These are phyloP conservation scores for Tulasnella sp. DNA, from an alignment of 768 basidiomycete genomes.

Conservation along the genomic window DNA sequence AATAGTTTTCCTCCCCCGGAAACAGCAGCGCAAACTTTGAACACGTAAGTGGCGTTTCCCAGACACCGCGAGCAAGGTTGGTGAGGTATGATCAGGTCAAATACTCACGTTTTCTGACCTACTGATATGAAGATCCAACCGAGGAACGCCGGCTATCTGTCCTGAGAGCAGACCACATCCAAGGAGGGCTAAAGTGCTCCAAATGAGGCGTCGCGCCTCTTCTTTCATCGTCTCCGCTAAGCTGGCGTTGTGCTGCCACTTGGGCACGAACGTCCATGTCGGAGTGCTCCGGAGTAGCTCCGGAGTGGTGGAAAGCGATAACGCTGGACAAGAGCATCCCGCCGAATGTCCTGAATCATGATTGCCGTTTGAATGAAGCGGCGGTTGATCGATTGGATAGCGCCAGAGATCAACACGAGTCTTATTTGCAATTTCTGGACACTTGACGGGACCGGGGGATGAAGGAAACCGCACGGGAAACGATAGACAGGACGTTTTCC, in stretches of 20 bases:
- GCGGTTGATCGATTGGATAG: no score
- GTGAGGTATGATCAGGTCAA: not conserved
- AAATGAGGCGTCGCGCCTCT: constrained; percentile 16
- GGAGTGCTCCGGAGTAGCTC: not conserved
- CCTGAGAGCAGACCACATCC: not conserved
- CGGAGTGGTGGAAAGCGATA: not conserved
- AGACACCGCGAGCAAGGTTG: no score
- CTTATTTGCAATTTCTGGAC: not conserved
- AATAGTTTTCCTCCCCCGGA: constrained; percentile 13
- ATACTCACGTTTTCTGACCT: constrained; percentile 14
- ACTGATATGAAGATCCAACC: constrained; percentile 10
- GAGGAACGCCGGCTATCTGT: not conserved
- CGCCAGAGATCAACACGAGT: not conserved
- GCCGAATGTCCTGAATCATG: not conserved
- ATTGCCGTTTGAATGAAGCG: not conserved
- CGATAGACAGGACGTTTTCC: no score
- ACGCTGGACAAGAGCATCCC: not conserved
- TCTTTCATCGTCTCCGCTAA: constrained; percentile 13
- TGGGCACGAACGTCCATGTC: constrained; percentile 14
- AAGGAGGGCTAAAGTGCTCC: constrained; percentile 16
- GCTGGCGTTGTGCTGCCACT: constrained; percentile 11
- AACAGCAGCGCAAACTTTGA: constrained; percentile 14
- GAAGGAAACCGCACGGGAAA: not conserved
- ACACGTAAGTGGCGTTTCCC: no score
- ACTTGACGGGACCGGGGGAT: not conserved